Evolutionary conservation across 495 filamentous ascomycete genomes (phyloP).

Genomic region (Hypomontagnella submonticulosa): DNA sequence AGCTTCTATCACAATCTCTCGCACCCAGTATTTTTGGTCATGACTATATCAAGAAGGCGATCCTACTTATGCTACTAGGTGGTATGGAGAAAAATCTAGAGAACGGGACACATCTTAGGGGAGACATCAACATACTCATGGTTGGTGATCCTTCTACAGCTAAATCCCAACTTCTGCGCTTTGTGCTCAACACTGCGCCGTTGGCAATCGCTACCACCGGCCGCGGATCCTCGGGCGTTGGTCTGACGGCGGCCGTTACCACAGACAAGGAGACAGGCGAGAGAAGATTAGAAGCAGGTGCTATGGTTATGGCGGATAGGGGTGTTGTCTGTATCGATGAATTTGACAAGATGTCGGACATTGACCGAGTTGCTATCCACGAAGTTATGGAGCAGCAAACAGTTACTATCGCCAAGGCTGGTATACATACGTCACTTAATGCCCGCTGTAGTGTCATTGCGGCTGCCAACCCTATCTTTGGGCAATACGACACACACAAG

Average conservation of each 20-base stretch:
- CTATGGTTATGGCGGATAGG: slow-evolving; percentile 97
- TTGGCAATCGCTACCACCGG: slow-evolving; percentile 98
- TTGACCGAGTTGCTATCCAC: slow-evolving; percentile 98
- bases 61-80: slow-evolving; percentile 95
- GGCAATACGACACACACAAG: slow-evolving; percentile 98
- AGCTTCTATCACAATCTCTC: slow-evolving; percentile 91
- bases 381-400: slow-evolving; percentile 99
- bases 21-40: slow-evolving; percentile 99
- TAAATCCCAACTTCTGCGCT: slow-evolving; percentile 96
- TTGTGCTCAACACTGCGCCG: slow-evolving; percentile 97
- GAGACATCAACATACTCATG: slow-evolving; percentile 99
- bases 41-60: slow-evolving; percentile 98
- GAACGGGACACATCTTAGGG: slow-evolving; percentile 96
- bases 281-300: slow-evolving; percentile 92
- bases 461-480: slow-evolving; percentile 97
- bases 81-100: slow-evolving; percentile 99
- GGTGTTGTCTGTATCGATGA: slow-evolving; percentile 99
- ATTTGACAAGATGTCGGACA: slow-evolving; percentile 99
- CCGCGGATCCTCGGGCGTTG: slow-evolving; percentile 95
- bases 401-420: slow-evolving; percentile 98
- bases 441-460: slow-evolving; percentile 97
- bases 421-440: slow-evolving; percentile 97
- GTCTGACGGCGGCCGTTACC: slow-evolving; percentile 97
- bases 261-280: slow-evolving; percentile 98
- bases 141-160: slow-evolving; percentile 98